Conservation (phyloP, 805 yeast species). For the Lipomyces japonicus region DNA sequence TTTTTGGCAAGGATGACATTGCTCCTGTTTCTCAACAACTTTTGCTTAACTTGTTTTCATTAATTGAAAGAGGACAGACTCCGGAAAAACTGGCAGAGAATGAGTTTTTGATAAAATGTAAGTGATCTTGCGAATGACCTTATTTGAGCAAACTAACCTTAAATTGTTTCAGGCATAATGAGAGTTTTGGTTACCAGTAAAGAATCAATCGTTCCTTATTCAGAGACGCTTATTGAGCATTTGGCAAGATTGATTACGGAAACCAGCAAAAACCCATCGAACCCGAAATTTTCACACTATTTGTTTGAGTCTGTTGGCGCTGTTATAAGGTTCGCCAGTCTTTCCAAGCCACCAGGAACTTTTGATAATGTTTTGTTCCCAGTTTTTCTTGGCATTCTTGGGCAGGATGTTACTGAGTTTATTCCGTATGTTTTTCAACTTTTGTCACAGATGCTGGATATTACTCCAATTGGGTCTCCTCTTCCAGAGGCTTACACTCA, state of each 20-base stretch:
- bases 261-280: constrained; percentile 86
- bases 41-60: constrained; percentile 59
- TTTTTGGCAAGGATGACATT: constrained; percentile 73
- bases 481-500: constrained; percentile 65
- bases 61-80: constrained; percentile 56
- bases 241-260: constrained; percentile 63
- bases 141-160: neutral
- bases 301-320: constrained; percentile 84
- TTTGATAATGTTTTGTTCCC: constrained; percentile 61
- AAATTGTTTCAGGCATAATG: constrained; percentile 53
- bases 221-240: constrained; percentile 52
- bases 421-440: constrained; percentile 90
- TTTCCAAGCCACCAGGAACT: constrained; percentile 38
- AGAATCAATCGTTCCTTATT: constrained; percentile 38
- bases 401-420: constrained; percentile 88
- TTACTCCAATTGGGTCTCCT: constrained; percentile 45
- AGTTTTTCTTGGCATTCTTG: constrained; percentile 59
- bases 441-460: constrained; percentile 71
- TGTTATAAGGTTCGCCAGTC: constrained; percentile 52
- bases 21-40: constrained; percentile 58
- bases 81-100: constrained; percentile 95
- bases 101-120: constrained; percentile 83
- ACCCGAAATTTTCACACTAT: constrained; percentile 89
- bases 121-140: neutral
- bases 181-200: constrained; percentile 75